A percentile compares a stretch with the other conserved stretches of the same genome.
These are phyloP conservation scores for Cercospora brassicicola DNA, from an alignment of 2,329 filamentous ascomycete genomes.

Conservation along the genomic window DNA sequence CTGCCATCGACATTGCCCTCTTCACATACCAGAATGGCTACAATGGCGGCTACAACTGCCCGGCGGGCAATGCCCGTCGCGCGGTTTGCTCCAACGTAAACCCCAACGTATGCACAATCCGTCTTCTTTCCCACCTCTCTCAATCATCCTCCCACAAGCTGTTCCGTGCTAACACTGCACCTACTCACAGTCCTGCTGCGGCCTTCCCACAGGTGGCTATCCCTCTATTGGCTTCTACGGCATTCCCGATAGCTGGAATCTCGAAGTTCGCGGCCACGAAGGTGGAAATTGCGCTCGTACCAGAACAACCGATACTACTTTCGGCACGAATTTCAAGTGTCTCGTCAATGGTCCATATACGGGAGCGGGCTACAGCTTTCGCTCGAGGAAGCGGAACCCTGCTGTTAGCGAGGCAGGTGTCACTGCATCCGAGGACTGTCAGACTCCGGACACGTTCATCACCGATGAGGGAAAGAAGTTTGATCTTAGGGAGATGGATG, in stretches of 20 bases:
- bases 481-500: neutral
- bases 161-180: neutral
- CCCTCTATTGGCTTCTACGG: constrained; percentile 1
- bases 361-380: neutral
- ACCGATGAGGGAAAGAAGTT: neutral
- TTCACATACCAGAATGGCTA: neutral
- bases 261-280: constrained; percentile 5
- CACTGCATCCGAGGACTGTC: neutral
- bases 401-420: neutral
- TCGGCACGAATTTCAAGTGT: neutral
- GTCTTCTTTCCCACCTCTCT: neutral
- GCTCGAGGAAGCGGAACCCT: neutral
- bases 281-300: constrained; percentile 1
- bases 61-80: neutral
- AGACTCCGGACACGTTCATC: neutral
- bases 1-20: neutral
- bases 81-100: neutral
- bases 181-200: neutral
- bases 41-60: neutral
- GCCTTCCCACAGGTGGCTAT: neutral
- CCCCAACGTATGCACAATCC: neutral
- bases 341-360: neutral
- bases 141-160: neutral
- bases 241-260: neutral
- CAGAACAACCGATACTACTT: neutral